Evolutionary conservation across 1,139 yeast species (phyloP), one percentile per base, ranked within the genome.

Genomic region (Schwanniomyces etchellsii): DNA sequence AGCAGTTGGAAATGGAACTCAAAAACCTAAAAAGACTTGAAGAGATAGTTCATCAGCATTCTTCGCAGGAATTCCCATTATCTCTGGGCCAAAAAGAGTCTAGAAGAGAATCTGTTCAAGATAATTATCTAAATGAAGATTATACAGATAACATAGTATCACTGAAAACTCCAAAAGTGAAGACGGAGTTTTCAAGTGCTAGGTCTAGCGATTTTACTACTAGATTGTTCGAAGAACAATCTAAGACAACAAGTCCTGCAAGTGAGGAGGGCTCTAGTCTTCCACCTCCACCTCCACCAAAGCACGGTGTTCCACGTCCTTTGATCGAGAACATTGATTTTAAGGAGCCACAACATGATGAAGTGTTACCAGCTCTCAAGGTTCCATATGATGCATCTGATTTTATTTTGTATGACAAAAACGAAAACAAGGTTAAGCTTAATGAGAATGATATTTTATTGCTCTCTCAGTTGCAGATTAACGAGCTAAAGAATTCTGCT

Each of bases 261-360:
- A n/a, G n/a, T n/a, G n/a, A n/a, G n/a, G n/a, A n/a, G n/a, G n/a
- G n/a, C n/a, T n/a, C n/a, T n/a, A n/a, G n/a, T n/a, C n/a, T n/a
- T n/a, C n/a, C n/a, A n/a, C n/a, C n/a, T n/a, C 80, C 80, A 0
- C 76, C 75, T 1, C 77, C 77, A 3, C 70, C 70, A 23, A 64
- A 60, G 34, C 70, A 60, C 39, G 35, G 34, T 5, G 33, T 40
- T 14, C 42, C 46, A 7, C 25, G 36, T 22, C 38, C 36, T 13
- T 16, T 29, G 16, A 18, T 28, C 10, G 28, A 32, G 16, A 20
- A 30, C n/a, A n/a, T 18, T n/a, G 21, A 18, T 7, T n/a, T n/a
- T n/a, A 16, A 26, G 16, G 27, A 20, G n/a, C 16, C 16, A 14
- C 16, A 23, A 14, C 20, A 18, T 7, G 21, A 18, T 20, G 17